These are phyloP conservation scores for Podochytrium sp. DNA, from an alignment of 192 early-diverging fungal genomes.

Conservation along the genomic window DNA sequence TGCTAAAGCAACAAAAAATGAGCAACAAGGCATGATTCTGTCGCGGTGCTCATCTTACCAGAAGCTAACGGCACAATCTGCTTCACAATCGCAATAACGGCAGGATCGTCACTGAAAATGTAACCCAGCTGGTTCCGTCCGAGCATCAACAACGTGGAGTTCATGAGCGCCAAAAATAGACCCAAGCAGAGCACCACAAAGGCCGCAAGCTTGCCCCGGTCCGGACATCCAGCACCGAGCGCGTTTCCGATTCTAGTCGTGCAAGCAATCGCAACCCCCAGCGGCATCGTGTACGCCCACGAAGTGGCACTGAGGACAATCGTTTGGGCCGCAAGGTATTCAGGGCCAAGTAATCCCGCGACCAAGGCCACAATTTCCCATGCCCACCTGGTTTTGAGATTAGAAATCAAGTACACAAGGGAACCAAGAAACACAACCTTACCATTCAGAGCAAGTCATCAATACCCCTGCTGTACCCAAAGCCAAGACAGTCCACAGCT, in stretches of 20 bases:
- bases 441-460: constrained; percentile 63
- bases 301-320: constrained; percentile 74
- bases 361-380: constrained; percentile 53
- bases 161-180: not conserved
- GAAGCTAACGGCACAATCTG: constrained; percentile 80
- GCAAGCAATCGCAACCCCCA: constrained; percentile 79
- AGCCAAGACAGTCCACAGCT: constrained; percentile 35
- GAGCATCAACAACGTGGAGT: constrained; percentile 3
- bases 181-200: not conserved
- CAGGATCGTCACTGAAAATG: constrained; percentile 66
- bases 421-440: not conserved
- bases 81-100: constrained; percentile 74
- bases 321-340: constrained; percentile 79
- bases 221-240: constrained; percentile 21
- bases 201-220: not conserved
- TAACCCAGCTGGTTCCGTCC: constrained; percentile 45
- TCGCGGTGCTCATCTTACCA: constrained; percentile 53
- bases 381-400: constrained; percentile 49
- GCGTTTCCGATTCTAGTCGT: constrained; percentile 75
- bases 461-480: constrained; percentile 80
- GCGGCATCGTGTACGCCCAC: constrained; percentile 74
- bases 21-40: too few species aligned
- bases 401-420: not conserved
- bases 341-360: constrained; percentile 77
- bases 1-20: not conserved